Evolutionary conservation across 306 rosid species (phyloP).

Genomic region (Prinsepia uniflora): DNA sequence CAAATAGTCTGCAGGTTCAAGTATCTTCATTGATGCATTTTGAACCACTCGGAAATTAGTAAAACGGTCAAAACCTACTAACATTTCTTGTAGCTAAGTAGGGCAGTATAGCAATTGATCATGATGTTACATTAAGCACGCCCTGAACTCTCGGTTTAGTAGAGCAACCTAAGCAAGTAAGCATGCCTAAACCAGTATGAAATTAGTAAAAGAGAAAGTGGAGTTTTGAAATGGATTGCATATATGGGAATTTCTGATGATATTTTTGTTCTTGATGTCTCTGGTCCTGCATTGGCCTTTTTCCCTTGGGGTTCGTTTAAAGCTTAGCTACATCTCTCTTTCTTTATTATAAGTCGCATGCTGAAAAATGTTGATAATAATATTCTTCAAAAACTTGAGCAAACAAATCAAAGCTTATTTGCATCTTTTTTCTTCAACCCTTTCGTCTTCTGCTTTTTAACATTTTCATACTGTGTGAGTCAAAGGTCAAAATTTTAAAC

Average conservation of each 20-base stretch:
- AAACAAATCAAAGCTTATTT: not conserved
- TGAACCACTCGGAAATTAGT: not conserved
- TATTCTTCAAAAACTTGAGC: not conserved
- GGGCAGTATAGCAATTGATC: too few species aligned
- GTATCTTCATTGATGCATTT: not conserved
- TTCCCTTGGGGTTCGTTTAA: conserved; percentile 29
- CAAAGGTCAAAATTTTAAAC: not conserved
- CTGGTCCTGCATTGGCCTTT: conserved; percentile 35
- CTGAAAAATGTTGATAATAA: not conserved
- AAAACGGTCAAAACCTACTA: too few species aligned
- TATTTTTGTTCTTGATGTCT: conserved; percentile 15
- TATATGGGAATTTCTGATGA: not conserved
- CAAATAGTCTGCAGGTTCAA: not conserved
- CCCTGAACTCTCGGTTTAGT: too few species aligned
- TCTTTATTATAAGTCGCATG: conserved; percentile 31
- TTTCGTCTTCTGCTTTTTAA: not conserved
- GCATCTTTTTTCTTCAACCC: not conserved
- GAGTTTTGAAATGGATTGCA: not conserved
- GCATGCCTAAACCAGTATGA: not conserved
- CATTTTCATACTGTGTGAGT: not conserved
- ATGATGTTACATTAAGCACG: too few species aligned
- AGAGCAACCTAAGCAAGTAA: too few species aligned
- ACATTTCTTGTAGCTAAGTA: too few species aligned
- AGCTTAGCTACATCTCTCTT: conserved; percentile 35
- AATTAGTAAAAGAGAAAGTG: conserved; percentile 21